Conservation (phyloP, 164 flowering plant species). For the Cinnamomum micranthum region DNA sequence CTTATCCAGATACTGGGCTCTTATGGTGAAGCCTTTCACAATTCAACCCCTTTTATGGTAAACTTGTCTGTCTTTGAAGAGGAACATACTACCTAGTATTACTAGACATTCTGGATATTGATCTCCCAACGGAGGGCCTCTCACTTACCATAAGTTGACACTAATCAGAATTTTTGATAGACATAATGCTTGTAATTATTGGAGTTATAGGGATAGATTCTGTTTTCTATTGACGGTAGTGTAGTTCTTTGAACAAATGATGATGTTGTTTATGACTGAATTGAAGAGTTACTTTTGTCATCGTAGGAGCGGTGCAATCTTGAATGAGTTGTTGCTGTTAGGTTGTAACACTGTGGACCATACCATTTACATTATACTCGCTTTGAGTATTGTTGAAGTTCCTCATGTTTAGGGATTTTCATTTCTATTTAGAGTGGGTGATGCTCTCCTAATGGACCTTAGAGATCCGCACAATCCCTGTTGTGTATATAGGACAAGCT, state of each 20-base stretch:
- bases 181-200: no score
- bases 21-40: no score
- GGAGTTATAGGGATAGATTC: no score
- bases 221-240: background rate
- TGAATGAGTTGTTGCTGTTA: slow-evolving; percentile 67
- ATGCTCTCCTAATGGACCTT: slow-evolving; percentile 81
- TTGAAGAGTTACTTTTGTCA: slow-evolving; percentile 5
- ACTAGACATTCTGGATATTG: no score
- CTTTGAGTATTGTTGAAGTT: slow-evolving; percentile 70
- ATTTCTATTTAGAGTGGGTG: slow-evolving; percentile 80
- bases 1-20: no score
- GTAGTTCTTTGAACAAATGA: slow-evolving; percentile 1
- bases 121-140: no score
- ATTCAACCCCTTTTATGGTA: no score
- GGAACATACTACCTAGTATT: no score
- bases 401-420: slow-evolving; percentile 69
- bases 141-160: no score
- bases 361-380: slow-evolving; percentile 45
- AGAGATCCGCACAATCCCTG: slow-evolving; percentile 64
- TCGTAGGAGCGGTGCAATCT: slow-evolving; percentile 49
- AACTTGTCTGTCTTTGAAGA: no score
- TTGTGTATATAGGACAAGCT: slow-evolving; percentile 40
- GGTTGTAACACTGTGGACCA: slow-evolving; percentile 56
- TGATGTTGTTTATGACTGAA: slow-evolving; percentile 5
- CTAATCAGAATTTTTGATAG: no score